Base-by-base conservation (phyloP, 1,284 basidiomycete species). In the Vanrija sp. region DNA sequence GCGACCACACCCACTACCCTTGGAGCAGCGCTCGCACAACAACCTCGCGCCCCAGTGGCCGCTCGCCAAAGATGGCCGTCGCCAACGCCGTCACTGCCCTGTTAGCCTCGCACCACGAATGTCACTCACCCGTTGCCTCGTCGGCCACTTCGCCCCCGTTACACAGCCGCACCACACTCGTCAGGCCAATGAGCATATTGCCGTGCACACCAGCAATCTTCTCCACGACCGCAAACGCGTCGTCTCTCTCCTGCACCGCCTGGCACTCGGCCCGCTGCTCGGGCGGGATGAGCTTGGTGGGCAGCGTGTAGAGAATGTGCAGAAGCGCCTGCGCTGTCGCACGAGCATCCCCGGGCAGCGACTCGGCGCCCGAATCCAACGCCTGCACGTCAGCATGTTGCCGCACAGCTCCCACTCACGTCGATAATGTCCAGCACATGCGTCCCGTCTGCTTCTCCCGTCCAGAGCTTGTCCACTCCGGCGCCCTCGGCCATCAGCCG, bases 171-270 rank as follows among this genome's bases (percentile, higher is more conserved):
- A 65, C 64, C 6, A 67, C 65, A 43, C 60, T 62, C 53, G 64
- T 65, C 41, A 67, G 46, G 2, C 65, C 65, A 39, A 67, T 67
- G 42, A 67, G 47, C 2, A 69, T 69, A 59, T 74, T 74, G 5
- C 69, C 69, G 35, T 68, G 53, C 15, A 67, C 64, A 31, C 62
- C 54, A 5, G 54, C 53, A 3, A 72, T 53, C 10, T 57, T 61
- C 49, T 74, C 72, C 15, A 74, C 47, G 6, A 66, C 59, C 2
- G 63, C 64, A 56, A 67, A 74, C n/a, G 68, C 70, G 14, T 65
- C 67, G 50, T 69, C 69, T 7, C 69, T 51, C 51, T 63, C 62
- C 41, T 48, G 51, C 23, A 62, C 60, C 1, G 25, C 22, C 9
- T 41, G 44, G 23, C 54, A 64, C 36, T 38, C 62, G 60, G 41